Evolutionary conservation across 2,329 filamentous ascomycete genomes (phyloP), one percentile per base, ranked within the genome.

Genomic region (Xylaria digitata): DNA sequence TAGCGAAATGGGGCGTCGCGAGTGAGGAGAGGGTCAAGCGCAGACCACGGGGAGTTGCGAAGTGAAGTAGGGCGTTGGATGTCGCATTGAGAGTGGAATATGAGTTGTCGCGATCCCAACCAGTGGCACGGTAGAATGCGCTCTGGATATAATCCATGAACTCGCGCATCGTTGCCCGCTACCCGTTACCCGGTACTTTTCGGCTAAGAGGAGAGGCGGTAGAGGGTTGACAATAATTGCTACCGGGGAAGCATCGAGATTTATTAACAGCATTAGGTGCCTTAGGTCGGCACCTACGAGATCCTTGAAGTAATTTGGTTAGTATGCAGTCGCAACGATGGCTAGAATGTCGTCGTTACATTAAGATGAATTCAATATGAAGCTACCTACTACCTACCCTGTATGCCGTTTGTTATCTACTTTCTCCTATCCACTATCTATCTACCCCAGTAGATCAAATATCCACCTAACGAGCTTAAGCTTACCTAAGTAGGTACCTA

Each of bases 121-220:
- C 87, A 52, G 94, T 94, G 63, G 92, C 90, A 78, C 92, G 86
- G 79, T 93, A 92, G 82, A 97, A 97, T 75, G 93, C 92, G 82
- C 91, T 87, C 82, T 97, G 93, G 83, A 97, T 91, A 84, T 96
- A 95, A 82, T 97, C 94, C 93, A 97, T 97, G 84, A 97, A 97
- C 82, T 94, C 91, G 83, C 96, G 90, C 94, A 97, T 97, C 61
- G 57, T 68, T 61, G 57, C 30, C 55, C 13, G 37, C 13, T 40
- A 13, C 11, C 7, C 32, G 32, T 34, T 11, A 9, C 13, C 37
- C 34, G 45, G 59, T 63, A 34, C 53, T 50, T 62, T 66, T 57
- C 58, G 63, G 43, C 45, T 43, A 66, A 71, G 70, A 60, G 63
- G 54, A 37, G 46, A 55, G 40, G 52, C 19, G 40, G 13, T 23